Evolutionary conservation across 75 land plant genomes (phyloP), one percentile per base, ranked within the genome.

Genomic region (Picea sitchensis): DNA sequence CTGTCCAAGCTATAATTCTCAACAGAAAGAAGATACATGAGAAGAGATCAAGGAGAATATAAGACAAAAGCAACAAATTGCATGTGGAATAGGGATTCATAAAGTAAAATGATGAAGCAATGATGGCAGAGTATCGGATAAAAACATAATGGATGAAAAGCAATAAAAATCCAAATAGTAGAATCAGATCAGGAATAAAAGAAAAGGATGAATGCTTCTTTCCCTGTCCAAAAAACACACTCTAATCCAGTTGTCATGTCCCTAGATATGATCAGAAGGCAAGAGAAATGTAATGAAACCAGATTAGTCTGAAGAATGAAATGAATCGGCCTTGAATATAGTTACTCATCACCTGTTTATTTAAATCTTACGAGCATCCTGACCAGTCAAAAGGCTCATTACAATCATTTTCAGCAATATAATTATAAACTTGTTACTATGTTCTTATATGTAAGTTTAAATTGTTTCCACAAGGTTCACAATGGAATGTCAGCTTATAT

Each of bases 121-220:
- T 38, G 11, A 38, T 69, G n/a, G 73, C 41, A 8, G 2, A 69
- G 21, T 38, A 44, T 17, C 9, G 2, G 18, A 38, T 4, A 51
- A 51, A 51, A 51, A 51, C 2, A 12, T 51, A 51, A 51, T 1
- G 9, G 56, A 51, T 51, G 56, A 51, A 51, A 51, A 51, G 11
- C 56, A 51, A 51, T 51, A 51, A 51, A 51, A 51, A 9, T 51
- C 12, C 12, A 51, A 2, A 51, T 9, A 12, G 11, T 51, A 9
- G 12, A 51, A 12, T 9, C 12, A 1, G 56, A 51, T 51, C 56
- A 51, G 56, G 56, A 38, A 38, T 38, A 14, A 69, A 71, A 71
- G 54, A 71, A 71, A 71, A 71, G 38, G 23, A 71, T 41, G n/a
- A 41, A 20, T 41, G 21, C 47, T 41, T 71, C n/a, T 71, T 71